phyloP scores from a whole-genome alignment of 2,329 filamentous ascomycete species.

The Purpureocillium lavendulum region DNA sequence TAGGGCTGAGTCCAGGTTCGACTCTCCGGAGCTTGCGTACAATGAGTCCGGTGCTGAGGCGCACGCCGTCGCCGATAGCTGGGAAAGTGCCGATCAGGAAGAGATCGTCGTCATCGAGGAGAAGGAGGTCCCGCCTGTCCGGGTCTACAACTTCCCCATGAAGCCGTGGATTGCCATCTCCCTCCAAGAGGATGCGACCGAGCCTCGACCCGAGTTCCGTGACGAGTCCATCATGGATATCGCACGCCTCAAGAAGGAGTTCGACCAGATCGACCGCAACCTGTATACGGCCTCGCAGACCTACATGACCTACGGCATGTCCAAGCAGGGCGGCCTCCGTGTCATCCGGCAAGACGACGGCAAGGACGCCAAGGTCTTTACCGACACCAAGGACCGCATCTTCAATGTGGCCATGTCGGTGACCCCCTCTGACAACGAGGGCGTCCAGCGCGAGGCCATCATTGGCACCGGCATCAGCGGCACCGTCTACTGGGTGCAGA shows the following conservation, averaged over 20 bases:
- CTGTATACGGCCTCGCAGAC: slow-evolving; percentile 81
- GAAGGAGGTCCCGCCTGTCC: slow-evolving; percentile 56
- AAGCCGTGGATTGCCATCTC: slow-evolving; percentile 89
- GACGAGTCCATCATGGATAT: slow-evolving; percentile 84
- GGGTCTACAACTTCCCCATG: slow-evolving; percentile 94
- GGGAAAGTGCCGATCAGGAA: slow-evolving; percentile 80
- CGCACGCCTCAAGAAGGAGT: slow-evolving; percentile 91
- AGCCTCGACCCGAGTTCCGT: slow-evolving; percentile 56
- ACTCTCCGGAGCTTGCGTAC: slow-evolving; percentile 31
- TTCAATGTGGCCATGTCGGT: slow-evolving; percentile 87
- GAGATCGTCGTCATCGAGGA: slow-evolving; percentile 58
- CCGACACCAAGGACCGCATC: slow-evolving; percentile 82
- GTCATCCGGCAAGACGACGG: slow-evolving; percentile 94
- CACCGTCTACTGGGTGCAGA: slow-evolving; percentile 89
- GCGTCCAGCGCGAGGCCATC: slow-evolving; percentile 65
- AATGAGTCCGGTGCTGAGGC: slow-evolving; percentile 39
- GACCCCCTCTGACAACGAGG: slow-evolving; percentile 46
- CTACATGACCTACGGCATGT: slow-evolving; percentile 91
- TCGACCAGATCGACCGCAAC: slow-evolving; percentile 93
- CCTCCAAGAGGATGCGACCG: slow-evolving; percentile 50
- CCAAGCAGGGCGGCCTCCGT: slow-evolving; percentile 84
- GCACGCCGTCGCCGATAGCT: slow-evolving; percentile 68
- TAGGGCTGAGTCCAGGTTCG: slow-evolving; percentile 36
- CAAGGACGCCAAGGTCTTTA: slow-evolving; percentile 84
- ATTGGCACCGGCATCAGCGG: slow-evolving; percentile 92